Conservation (phyloP, 768 basidiomycete genomes). For the Boletellus emodensis region DNA sequence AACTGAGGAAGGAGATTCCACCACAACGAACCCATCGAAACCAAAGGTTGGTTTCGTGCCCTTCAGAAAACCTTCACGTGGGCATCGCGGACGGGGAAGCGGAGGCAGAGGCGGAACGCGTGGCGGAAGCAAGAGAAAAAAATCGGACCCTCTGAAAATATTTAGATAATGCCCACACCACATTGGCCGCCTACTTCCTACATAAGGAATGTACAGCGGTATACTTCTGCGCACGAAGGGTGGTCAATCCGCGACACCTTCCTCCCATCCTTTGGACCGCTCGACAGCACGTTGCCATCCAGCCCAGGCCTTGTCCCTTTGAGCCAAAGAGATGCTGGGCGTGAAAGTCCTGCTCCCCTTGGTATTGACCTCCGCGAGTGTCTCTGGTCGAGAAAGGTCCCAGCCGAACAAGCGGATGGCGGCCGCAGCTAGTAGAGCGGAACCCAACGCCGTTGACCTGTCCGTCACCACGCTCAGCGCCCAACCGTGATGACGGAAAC, state of each 20-base stretch:
- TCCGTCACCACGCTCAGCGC: not conserved
- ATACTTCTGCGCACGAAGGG: not conserved
- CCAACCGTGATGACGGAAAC: not conserved
- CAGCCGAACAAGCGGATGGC: conserved; percentile 88
- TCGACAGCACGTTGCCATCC: conserved; percentile 91
- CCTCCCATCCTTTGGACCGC: conserved; percentile 79
- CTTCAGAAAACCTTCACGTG: conserved; percentile 55
- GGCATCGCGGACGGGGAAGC: conserved; percentile 52
- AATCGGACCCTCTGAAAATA: conserved; percentile 79
- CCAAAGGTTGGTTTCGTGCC: conserved; percentile 59
- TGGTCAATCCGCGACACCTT: conserved; percentile 36
- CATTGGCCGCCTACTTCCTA: not conserved
- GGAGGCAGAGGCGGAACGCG: conserved; percentile 36
- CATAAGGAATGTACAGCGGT: not conserved
- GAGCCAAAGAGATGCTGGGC: conserved; percentile 48
- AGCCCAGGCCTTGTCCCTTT: conserved; percentile 62
- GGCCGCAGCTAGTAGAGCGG: conserved; percentile 88
- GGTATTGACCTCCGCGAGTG: conserved; percentile 82
- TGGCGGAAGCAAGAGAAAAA: conserved; percentile 50
- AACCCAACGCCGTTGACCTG: conserved; percentile 93
- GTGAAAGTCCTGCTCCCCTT: conserved; percentile 70
- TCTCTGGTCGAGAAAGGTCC: conserved; percentile 81
- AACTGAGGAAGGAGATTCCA: conserved; percentile 27
- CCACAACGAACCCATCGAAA: conserved; percentile 4
- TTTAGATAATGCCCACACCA: conserved; percentile 39